Conservation (phyloP, 805 yeast genomes). For the Pichia membranifaciens region DNA sequence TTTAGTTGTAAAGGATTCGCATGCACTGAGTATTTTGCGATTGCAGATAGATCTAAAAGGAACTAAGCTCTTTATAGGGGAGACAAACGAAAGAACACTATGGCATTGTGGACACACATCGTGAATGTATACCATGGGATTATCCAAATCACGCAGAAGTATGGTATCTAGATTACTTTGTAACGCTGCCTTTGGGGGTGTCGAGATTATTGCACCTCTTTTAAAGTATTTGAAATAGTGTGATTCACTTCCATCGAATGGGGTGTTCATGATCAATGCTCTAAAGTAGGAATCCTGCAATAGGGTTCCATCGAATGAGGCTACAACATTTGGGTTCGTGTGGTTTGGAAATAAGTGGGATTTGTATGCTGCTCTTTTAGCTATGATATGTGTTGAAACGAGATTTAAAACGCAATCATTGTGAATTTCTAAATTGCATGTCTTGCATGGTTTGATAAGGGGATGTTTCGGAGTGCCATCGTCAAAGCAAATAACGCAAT, state of each 20-base stretch:
- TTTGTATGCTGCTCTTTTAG: slow-evolving; percentile 2
- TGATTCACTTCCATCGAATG: not conserved
- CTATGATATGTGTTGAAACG: slow-evolving; percentile 5
- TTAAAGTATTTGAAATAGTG: slow-evolving; percentile 1
- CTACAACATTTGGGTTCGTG: too few species aligned
- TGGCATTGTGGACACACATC: slow-evolving; percentile 9
- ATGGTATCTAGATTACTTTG: not conserved
- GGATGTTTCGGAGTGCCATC: slow-evolving; percentile 1
- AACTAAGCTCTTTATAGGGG: not conserved
- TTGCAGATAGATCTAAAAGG: not conserved
- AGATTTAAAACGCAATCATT: slow-evolving; percentile 4
- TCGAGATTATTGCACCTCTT: not conserved
- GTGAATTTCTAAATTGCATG: slow-evolving; percentile 5
- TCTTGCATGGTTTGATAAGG: slow-evolving; percentile 4
- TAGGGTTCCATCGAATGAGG: not conserved
- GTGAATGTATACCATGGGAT: not conserved
- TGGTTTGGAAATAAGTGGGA: not conserved
- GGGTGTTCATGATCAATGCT: not conserved
- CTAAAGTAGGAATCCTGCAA: not conserved
- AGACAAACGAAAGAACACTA: not conserved
- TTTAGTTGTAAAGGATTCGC: not conserved
- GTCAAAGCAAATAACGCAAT: slow-evolving; percentile 8
- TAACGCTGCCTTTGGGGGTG: not conserved
- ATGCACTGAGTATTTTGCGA: not conserved
- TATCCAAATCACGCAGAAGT: not conserved